Conservation (phyloP, 164 flowering plant species). For the Annona squamosa region DNA sequence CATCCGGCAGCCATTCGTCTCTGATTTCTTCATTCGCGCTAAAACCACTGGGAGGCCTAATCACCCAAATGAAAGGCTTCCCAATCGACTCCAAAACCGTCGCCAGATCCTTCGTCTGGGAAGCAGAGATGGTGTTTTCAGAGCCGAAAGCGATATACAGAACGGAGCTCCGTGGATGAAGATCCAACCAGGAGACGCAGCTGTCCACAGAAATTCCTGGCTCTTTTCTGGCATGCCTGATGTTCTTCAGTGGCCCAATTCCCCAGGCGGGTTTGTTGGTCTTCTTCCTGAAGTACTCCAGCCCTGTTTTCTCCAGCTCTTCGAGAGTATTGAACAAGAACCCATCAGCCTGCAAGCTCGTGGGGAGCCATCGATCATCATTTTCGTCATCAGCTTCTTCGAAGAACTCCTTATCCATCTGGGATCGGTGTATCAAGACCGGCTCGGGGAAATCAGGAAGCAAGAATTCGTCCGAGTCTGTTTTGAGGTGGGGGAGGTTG, state of each 20-base stretch:
- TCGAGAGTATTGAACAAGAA: conserved; percentile 4
- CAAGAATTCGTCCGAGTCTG: conserved; percentile 8
- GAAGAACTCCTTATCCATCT: conserved; percentile 1
- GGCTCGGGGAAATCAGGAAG: conserved; percentile 7
- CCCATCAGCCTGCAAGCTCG: background rate
- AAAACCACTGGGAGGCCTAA: conserved; percentile 20
- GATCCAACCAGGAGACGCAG: conserved; percentile 11
- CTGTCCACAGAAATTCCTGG: background rate
- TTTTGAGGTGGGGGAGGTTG: conserved; percentile 10
- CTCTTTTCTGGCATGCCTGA: background rate
- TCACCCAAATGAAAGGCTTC: conserved; percentile 7
- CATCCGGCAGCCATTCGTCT: conserved; percentile 16
- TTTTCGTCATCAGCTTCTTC: conserved; percentile 3
- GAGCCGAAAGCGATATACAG: conserved; percentile 25
- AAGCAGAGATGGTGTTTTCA: conserved; percentile 18
- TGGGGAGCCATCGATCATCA: too few relatives aligned
- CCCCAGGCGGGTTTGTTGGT: conserved; percentile 9
- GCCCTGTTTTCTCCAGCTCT: conserved; percentile 8
- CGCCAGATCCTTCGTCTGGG: conserved; percentile 29
- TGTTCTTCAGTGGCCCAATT: conserved; percentile 3
- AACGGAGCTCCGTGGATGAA: conserved; percentile 10
- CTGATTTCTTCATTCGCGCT: conserved; percentile 10
- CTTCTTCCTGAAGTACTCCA: background rate
- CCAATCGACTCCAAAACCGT: conserved; percentile 18
- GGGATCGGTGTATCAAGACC: conserved; percentile 8